Base-by-base conservation (phyloP, 2,329 filamentous ascomycete species). In the Xylaria sp. region DNA sequence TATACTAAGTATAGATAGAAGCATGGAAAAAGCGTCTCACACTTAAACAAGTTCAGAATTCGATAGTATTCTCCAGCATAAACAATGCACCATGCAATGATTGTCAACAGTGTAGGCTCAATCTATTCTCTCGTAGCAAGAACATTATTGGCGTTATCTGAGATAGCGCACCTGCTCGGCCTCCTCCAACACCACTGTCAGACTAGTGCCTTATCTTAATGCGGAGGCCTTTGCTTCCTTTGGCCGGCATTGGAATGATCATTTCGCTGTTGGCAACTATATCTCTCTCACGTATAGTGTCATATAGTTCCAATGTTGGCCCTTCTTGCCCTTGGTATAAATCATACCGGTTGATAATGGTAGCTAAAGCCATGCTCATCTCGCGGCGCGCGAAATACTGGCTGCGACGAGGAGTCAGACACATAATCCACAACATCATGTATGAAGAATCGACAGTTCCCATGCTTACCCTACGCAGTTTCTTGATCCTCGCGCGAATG, bases 211-310 rank as follows among this genome's bases (percentile, higher is more conserved):
- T n/a, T n/a, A n/a, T n/a, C n/a, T n/a, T n/a, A 42, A 72, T 52
- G 2, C 67, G 66, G 3, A 71, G 14, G 0, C 68, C 69, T 4
- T 64, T 21, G 33, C 70, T 72, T 1, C 68, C 68, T 37, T 60
- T 63, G 4, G 69, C 67, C 2, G 70, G 69, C 3, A 69, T 21
- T 0, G 69, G 70, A 19, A 71, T 69, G 46, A 72, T 72, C 23
- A 59, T 61, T 2, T 71, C 69, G n/a, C 57, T 46, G 15, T 65
- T 55, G 0, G 60, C 57, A 33, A 56, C 68, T 23, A 72, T 66
- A 35, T 71, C 68, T 37, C 69, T 47, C 47, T 57, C 63, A 0
- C 69, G 61, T 6, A 52, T 45, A 12, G 70, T 72, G 7, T 70
- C 66, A 43, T 69, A 70, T 3, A 72, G 43, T 58, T 72, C 67